phyloP scores from a whole-genome alignment of 768 basidiomycete genomes.

The Phylloporus rhodoxanthus region DNA sequence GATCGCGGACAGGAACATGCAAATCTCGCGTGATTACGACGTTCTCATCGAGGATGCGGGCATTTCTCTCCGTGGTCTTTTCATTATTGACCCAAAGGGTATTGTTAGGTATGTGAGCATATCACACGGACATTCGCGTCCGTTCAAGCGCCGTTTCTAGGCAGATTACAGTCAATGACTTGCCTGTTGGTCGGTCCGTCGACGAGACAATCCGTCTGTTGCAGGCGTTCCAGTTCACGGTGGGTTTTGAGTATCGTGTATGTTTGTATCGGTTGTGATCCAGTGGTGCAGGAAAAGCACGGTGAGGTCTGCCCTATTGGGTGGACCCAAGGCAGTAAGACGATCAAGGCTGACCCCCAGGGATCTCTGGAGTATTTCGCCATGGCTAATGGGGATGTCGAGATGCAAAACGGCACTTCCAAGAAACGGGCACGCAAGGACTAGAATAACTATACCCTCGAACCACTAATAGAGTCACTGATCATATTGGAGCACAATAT shows the following conservation, averaged over 20 bases:
- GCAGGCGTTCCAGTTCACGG: slow-evolving; percentile 90
- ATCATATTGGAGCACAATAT: neutral
- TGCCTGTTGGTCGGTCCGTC: slow-evolving; percentile 92
- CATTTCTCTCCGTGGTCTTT: slow-evolving; percentile 79
- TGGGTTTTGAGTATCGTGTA: slow-evolving; percentile 30
- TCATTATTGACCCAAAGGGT: slow-evolving; percentile 84
- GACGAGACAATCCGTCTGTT: slow-evolving; percentile 88
- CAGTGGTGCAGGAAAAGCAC: slow-evolving; percentile 53
- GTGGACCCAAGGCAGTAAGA: slow-evolving; percentile 78
- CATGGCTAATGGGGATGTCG: slow-evolving; percentile 21
- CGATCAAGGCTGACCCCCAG: slow-evolving; percentile 76
- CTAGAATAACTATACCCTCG: slow-evolving; percentile 18
- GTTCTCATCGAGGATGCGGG: slow-evolving; percentile 86
- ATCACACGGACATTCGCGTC: too few relatives aligned
- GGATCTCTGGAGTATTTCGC: slow-evolving; percentile 72
- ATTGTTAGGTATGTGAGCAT: slow-evolving; percentile 45
- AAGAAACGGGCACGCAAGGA: slow-evolving; percentile 59
- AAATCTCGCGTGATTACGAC: slow-evolving; percentile 79
- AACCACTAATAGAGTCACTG: neutral
- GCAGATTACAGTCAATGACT: slow-evolving; percentile 86
- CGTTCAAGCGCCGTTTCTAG: slow-evolving; percentile 29
- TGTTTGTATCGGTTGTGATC: neutral
- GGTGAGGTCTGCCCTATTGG: slow-evolving; percentile 93
- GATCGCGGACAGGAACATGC: slow-evolving; percentile 73
- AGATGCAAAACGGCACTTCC: slow-evolving; percentile 36